Conservation (phyloP, 225 moss, liverwort and hornwort species). For the Sphagnum tenellum region DNA sequence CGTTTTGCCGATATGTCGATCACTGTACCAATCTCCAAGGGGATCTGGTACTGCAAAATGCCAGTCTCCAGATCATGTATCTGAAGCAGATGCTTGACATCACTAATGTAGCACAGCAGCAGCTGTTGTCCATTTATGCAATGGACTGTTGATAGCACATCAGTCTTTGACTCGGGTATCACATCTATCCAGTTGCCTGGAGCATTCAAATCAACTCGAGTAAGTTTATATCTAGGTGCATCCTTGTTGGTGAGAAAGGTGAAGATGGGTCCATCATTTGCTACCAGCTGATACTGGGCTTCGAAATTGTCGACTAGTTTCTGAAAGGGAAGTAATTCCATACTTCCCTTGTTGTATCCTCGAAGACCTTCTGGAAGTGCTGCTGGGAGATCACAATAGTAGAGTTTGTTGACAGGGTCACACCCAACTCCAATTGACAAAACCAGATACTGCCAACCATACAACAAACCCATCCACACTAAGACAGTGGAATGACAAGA, state of each 20-base stretch:
- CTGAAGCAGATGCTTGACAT: constrained; percentile 46
- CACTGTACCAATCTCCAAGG: constrained; percentile 37
- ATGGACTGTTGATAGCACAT: constrained; percentile 32
- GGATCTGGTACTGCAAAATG: constrained; percentile 17
- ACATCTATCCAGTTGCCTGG: constrained; percentile 34
- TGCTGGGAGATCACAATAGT: constrained; percentile 26
- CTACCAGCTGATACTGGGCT: constrained; percentile 27
- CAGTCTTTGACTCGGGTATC: constrained; percentile 23
- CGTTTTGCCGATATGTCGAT: constrained; percentile 22
- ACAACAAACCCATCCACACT: background rate
- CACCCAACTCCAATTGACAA: constrained; percentile 26
- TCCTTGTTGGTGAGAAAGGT: constrained; percentile 32
- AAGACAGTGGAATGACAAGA: background rate
- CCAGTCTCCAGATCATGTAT: constrained; percentile 29
- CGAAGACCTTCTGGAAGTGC: constrained; percentile 25
- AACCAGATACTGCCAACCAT: constrained; percentile 27
- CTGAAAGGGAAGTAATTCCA: constrained; percentile 25
- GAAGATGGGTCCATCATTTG: constrained; percentile 31
- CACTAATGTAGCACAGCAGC: constrained; percentile 34
- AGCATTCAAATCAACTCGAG: constrained; percentile 27
- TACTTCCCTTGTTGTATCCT: constrained; percentile 19
- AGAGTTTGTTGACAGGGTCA: constrained; percentile 30
- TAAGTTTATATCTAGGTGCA: constrained; percentile 36
- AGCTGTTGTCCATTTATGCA: constrained; percentile 38
- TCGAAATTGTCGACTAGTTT: constrained; percentile 40